A percentile compares a stretch with the other conserved stretches of the same genome.
phyloP scores from a whole-genome alignment of 345 rosid genomes.

The Pugionium dolabratum region DNA sequence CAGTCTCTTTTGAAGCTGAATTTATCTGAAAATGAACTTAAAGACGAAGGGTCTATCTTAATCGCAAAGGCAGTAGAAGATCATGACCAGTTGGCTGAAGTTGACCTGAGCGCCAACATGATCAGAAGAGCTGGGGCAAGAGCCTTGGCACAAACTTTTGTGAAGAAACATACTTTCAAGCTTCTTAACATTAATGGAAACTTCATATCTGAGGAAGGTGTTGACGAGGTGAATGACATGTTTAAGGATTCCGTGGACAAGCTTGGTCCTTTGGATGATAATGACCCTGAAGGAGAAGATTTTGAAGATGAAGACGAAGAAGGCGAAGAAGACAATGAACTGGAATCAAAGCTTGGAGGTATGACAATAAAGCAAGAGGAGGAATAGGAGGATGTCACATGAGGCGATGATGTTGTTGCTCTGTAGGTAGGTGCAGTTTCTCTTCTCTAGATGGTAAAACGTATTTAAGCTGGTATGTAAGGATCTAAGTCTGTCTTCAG shows the following conservation, averaged over 20 bases:
- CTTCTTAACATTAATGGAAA: slow-evolving; percentile 68
- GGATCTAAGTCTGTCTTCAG: slow-evolving; percentile 21
- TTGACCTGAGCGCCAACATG: slow-evolving; percentile 68
- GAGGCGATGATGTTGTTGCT: slow-evolving; percentile 17
- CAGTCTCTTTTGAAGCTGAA: slow-evolving; percentile 68
- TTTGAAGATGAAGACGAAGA: slow-evolving; percentile 63
- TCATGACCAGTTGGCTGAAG: slow-evolving; percentile 61
- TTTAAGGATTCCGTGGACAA: slow-evolving; percentile 53
- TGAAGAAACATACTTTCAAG: slow-evolving; percentile 57
- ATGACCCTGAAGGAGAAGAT: slow-evolving; percentile 80
- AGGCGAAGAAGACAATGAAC: slow-evolving; percentile 56
- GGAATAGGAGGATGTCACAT: slow-evolving; percentile 33
- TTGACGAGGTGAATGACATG: slow-evolving; percentile 71
- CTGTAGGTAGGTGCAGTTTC: slow-evolving; percentile 30
- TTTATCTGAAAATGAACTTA: slow-evolving; percentile 82
- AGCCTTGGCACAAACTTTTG: slow-evolving; percentile 60
- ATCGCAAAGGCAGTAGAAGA: slow-evolving; percentile 71
- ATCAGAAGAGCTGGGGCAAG: slow-evolving; percentile 76
- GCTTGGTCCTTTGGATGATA: slow-evolving; percentile 78
- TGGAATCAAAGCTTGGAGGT: slow-evolving; percentile 73
- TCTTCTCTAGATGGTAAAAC: slow-evolving; percentile 14
- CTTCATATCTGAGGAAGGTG: slow-evolving; percentile 81
- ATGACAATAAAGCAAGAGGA: slow-evolving; percentile 61
- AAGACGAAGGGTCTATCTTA: slow-evolving; percentile 82
- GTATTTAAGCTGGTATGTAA: slow-evolving; percentile 22